These are phyloP conservation scores for Malassezia brasiliensis DNA, from an alignment of 1,284 basidiomycete species.

Conservation along the genomic window DNA sequence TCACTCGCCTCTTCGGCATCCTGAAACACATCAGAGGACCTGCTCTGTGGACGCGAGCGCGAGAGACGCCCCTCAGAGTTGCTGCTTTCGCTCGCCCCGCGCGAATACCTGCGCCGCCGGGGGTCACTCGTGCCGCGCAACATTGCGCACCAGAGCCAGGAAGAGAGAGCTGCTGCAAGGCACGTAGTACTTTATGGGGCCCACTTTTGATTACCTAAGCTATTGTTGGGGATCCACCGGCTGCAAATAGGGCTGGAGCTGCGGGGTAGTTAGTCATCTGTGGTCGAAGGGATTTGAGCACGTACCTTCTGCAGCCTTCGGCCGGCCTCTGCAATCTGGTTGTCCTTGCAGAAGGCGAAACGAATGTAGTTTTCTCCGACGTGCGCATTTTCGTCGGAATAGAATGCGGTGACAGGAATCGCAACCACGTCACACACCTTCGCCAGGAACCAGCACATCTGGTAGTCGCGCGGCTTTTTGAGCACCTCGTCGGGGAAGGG, in stretches of 20 bases:
- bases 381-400: constrained; percentile 23
- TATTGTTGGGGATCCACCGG: not conserved
- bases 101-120: no score
- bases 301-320: constrained; percentile 27
- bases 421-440: constrained; percentile 41
- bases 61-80: not conserved
- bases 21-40: not conserved
- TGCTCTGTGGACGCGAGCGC: not conserved
- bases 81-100: no score
- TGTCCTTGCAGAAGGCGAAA: constrained; percentile 44
- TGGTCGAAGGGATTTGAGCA: not conserved
- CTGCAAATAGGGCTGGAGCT: constrained; percentile 5
- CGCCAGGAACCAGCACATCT: constrained; percentile 52
- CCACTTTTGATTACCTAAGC: not conserved
- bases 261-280: not conserved
- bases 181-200: not conserved
- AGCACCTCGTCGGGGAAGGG: constrained; percentile 72
- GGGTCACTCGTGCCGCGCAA: no score
- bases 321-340: constrained; percentile 33
- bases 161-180: no score
- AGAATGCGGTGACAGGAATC: constrained; percentile 44
- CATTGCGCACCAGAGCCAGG: no score
- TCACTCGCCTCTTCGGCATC: not conserved
- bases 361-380: constrained; percentile 34
- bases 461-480: constrained; percentile 73